phyloP scores from a whole-genome alignment of 2,329 filamentous ascomycete species.

The Epichloe elymi region DNA sequence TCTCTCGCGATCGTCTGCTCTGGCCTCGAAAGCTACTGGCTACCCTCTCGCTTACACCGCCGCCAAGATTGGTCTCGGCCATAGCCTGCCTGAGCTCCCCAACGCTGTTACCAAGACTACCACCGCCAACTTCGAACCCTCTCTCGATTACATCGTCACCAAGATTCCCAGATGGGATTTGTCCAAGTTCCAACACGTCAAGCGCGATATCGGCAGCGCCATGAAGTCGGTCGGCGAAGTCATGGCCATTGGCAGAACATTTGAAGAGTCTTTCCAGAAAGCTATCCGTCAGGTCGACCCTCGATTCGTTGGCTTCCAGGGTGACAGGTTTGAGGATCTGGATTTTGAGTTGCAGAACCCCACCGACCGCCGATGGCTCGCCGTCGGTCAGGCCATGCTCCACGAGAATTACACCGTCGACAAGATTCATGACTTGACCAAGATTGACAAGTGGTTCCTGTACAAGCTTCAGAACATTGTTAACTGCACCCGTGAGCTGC shows the following conservation, averaged over 20 bases:
- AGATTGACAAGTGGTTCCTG: slow-evolving; percentile 99
- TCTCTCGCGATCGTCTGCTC: slow-evolving; percentile 90
- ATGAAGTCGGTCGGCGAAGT: slow-evolving; percentile 99
- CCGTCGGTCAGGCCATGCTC: slow-evolving; percentile 94
- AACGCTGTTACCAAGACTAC: slow-evolving; percentile 98
- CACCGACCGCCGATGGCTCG: slow-evolving; percentile 92
- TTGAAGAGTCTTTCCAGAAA: slow-evolving; percentile 98
- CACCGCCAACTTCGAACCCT: slow-evolving; percentile 96
- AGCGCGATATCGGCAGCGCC: slow-evolving; percentile 89
- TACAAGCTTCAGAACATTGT: slow-evolving; percentile 98
- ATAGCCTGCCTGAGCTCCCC: slow-evolving; percentile 87
- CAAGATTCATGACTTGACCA: slow-evolving; percentile 80
- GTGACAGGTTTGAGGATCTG: slow-evolving; percentile 84
- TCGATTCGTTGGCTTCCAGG: slow-evolving; percentile 83
- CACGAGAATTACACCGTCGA: slow-evolving; percentile 94
- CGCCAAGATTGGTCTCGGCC: slow-evolving; percentile 93
- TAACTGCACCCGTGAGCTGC: slow-evolving; percentile 73
- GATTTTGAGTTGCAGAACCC: slow-evolving; percentile 85
- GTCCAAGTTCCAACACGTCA: slow-evolving; percentile 97
- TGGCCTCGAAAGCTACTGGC: slow-evolving; percentile 95
- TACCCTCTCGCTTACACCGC: slow-evolving; percentile 96
- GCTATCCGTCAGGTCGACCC: slow-evolving; percentile 96
- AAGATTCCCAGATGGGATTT: slow-evolving; percentile 99
- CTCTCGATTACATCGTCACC: slow-evolving; percentile 92
- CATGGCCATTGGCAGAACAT: slow-evolving; percentile 97